Evolutionary conservation across 2,329 filamentous ascomycete species (phyloP), one percentile per base, ranked within the genome.

Genomic region (Clonostachys byssicola): DNA sequence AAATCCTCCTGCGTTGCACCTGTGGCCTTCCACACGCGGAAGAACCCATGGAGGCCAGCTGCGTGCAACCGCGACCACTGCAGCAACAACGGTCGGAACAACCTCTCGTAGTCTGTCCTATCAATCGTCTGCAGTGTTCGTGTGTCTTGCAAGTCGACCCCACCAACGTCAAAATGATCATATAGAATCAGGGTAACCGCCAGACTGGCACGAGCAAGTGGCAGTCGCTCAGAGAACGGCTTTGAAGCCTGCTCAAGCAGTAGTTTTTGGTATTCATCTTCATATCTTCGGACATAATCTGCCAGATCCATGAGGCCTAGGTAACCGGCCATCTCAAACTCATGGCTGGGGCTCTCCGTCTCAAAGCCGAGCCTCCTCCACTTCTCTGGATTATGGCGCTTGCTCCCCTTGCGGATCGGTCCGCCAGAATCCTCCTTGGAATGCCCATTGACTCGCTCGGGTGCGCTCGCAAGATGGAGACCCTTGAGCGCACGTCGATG

Each of bases 291-390:
- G 43, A 96, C 90, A 63, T 90, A 99, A 65, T 97, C 92, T 3
- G 91, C 89, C 59, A 99, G 68, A 64, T 99, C 94, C 92, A 99
- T 97, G 81, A 99, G 89, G 30, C 94, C 94, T 46, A 99, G 68
- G 62, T 92, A 97, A 0, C 94, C 94, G 30, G 88, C 87, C 38
- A 81, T 74, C 17, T 90, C 85, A 60, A 99, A 97, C 56, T 99
- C 94, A 57, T 79, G 78, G 1, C 85, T 85, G 5, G 94, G 94
- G 55, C 81, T 92, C 66, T 99, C 94, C 0, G 88, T 86, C 64
- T 94, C 88, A 59, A 99, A 99, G 4, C 94, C 94, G 40, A 99
- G 66, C 46, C 92, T 79, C 57, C 91, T 80, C 94, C 94, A 99
- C 64, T 96, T 96, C 60, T 95, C 86, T 0, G 91, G 88, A 58